Evolutionary conservation across 495 filamentous ascomycete species (phyloP), one percentile per base, ranked within the genome.

Genomic region (Apiosordaria backusii): DNA sequence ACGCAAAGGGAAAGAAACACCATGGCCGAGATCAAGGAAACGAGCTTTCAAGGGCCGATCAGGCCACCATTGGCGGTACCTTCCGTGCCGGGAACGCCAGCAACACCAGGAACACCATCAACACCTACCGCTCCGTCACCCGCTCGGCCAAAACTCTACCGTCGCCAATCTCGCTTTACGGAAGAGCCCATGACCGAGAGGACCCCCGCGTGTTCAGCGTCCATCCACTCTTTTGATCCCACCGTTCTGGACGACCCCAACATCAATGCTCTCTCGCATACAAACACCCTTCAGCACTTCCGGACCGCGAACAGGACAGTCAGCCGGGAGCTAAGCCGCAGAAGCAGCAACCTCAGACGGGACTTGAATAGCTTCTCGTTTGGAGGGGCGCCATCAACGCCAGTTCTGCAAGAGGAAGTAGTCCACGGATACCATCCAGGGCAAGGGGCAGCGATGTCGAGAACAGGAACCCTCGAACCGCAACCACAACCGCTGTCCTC

Each of bases 101-200:
- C 9, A 13, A 45, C 35, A 10, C 35, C 35, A 13, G 35, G 35
- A 13, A 45, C 13, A 15, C 35, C 35, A 45, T 45, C 35, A 15
- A 45, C 35, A 13, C 35, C 35, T 45, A 45, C 35, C 35, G 16
- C 10, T 45, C 35, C 35, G 35, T 45, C 35, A 45, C 35, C 35
- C 35, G 35, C 16, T 7, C 35, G 68, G 6, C 67, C 73, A 18
- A 57, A 65, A 19, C 68, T 67, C 4, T 13, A 45, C 13, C 67
- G 74, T 16, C 52, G 71, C 7, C 71, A 70, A 53, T 76, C 74
- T 15, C 69, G 74, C 9, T 76, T 76, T 60, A 72, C 71, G 0
- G 74, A 76, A 64, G 68, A 74, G 21, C 65, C 62, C 52, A 72
- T 74, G 66, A 54, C 68, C 10, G 71, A 73, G n/a, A 62, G 64